Evolutionary conservation across 495 filamentous ascomycete species (phyloP), one percentile per base, ranked within the genome.

Genomic region (Glarea lozoyensis): DNA sequence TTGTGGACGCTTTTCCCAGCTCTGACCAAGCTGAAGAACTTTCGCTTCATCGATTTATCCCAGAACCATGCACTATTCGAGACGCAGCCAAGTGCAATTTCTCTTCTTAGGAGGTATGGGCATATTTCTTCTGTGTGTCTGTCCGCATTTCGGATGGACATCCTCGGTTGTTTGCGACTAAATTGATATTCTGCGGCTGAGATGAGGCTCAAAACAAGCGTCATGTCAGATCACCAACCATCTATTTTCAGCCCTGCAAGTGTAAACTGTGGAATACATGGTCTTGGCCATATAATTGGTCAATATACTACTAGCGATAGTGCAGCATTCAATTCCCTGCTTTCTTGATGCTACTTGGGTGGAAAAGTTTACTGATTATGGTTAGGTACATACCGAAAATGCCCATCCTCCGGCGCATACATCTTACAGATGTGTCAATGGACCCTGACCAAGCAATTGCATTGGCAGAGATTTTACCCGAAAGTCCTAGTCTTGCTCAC

Each of bases 21-120:
- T 9, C 65, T 96, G 27, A 69, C 75, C 5, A 72, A 68, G 46
- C 72, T 96, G 37, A 70, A 71, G n/a, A 69, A 82, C 42, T 84
- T 95, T 54, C 79, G 83, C 27, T 93, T 94, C 46, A 76, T 98
- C 44, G 92, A 98, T 56, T 68, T 98, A 24, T 90, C 84, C 0
- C 87, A 94, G 48, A 98, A 97, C 50, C 82, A 71, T 12, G 79
- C 73, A 16, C 68, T 98, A 7, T 97, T 96, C 55, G 71, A 76
- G 18, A 63, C 67, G 3, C 66, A 82, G 23, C 81, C 85, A n/a
- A 86, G 76, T 49, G 84, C 88, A 7, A 65, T 96, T 33, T 71
- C 73, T 7, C 62, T 84, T 1, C 74, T 97, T 48, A 69, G 92
- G 40, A 83, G 83, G 58, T 75, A 57, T 50, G 71, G 61, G 35